Evolutionary conservation across 805 yeast genomes (phyloP).

Genomic region (Debaryomyces tyrocola): DNA sequence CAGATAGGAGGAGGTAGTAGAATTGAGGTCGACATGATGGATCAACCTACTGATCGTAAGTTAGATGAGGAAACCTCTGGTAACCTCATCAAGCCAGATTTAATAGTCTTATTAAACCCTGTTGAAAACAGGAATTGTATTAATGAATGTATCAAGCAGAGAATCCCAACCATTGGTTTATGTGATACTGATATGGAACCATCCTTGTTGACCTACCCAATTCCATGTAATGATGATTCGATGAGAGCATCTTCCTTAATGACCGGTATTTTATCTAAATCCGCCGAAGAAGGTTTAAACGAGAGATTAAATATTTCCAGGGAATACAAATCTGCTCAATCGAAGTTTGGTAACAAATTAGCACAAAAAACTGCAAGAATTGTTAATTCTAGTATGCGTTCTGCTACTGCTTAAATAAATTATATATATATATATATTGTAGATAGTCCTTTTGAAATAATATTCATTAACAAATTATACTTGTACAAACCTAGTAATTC

Average conservation of each 20-base stretch:
- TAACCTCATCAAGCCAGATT: slow-evolving; percentile 77
- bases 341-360: not conserved
- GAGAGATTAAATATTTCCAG: slow-evolving; percentile 44
- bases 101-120: slow-evolving; percentile 84
- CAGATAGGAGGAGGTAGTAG: slow-evolving; percentile 36
- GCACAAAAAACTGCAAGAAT: slow-evolving; percentile 1
- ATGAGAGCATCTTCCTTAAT: slow-evolving; percentile 76
- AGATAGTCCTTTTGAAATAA: slow-evolving; percentile 2
- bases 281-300: slow-evolving; percentile 77
- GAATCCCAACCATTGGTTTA: slow-evolving; percentile 91
- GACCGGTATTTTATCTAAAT: slow-evolving; percentile 78
- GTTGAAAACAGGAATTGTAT: slow-evolving; percentile 79
- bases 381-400: not conserved
- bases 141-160: slow-evolving; percentile 73
- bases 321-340: slow-evolving; percentile 9
- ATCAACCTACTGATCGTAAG: slow-evolving; percentile 61
- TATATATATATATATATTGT: slow-evolving; percentile 1
- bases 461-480: not conserved
- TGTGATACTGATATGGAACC: slow-evolving; percentile 95
- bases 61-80: slow-evolving; percentile 48
- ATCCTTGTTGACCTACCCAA: slow-evolving; percentile 84
- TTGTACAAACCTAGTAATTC: slow-evolving; percentile 5
- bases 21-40: slow-evolving; percentile 71
- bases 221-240: slow-evolving; percentile 95
- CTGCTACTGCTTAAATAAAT: not conserved